These are phyloP conservation scores for Psidium friedrichsthalianum DNA, from an alignment of 345 rosid genomes.

Conservation along the genomic window DNA sequence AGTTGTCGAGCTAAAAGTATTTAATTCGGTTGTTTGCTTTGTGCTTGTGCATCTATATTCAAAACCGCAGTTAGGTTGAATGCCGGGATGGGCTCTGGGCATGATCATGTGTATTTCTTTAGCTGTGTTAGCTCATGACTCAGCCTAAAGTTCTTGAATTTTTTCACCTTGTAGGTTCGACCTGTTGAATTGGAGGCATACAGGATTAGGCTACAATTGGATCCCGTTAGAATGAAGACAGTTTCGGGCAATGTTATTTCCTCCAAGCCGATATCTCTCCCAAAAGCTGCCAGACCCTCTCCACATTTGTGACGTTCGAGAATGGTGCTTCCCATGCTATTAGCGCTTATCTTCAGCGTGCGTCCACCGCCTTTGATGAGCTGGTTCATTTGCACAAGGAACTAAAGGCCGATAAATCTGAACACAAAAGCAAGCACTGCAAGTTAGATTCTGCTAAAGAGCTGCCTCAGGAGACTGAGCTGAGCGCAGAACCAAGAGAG, in stretches of 20 bases:
- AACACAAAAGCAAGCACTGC: neutral
- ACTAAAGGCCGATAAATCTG: conserved; percentile 1
- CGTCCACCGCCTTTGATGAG: conserved; percentile 9
- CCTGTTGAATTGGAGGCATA: neutral
- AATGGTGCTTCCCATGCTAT: conserved; percentile 6
- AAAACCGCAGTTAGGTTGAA: neutral
- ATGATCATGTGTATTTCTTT: neutral
- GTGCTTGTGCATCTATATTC: neutral
- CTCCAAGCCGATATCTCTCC: conserved; percentile 3
- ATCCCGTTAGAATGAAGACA: neutral
- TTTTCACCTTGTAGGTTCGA: neutral
- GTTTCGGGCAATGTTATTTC: neutral
- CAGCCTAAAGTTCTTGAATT: neutral
- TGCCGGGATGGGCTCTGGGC: neutral
- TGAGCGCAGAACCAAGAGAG: neutral
- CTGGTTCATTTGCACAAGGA: conserved; percentile 9
- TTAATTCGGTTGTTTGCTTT: neutral
- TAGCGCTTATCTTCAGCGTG: neutral
- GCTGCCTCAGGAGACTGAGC: too few species aligned
- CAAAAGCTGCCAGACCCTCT: conserved; percentile 9
- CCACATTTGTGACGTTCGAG: neutral
- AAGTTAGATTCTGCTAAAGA: neutral
- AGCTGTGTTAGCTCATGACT: neutral
- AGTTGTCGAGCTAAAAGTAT: neutral
- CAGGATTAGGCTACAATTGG: neutral